phyloP scores from a whole-genome alignment of 148 eudicot species.

The Vaccinium corymbosum region DNA sequence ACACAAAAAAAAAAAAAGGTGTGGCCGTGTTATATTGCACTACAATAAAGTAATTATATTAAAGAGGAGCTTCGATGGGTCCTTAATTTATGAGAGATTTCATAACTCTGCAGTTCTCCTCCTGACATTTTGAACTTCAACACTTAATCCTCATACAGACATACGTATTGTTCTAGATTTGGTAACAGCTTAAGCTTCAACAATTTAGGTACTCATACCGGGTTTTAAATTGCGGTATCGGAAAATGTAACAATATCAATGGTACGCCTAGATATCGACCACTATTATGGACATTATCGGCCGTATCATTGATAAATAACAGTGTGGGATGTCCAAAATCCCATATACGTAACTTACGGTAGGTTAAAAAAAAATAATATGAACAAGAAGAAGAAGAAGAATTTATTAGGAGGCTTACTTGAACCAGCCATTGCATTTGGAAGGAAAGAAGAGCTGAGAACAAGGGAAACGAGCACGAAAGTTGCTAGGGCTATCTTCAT shows the following conservation, averaged over 20 bases:
- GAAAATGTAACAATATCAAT: too few relatives aligned
- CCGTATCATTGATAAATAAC: too few relatives aligned
- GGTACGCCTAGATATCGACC: too few relatives aligned
- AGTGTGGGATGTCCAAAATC: too few relatives aligned
- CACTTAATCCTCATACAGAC: too few relatives aligned
- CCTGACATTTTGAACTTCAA: neutral
- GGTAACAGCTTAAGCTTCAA: neutral
- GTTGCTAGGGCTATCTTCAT: constrained; percentile 35
- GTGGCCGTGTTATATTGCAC: neutral
- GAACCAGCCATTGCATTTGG: constrained; percentile 24
- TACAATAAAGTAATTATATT: neutral
- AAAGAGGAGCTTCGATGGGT: neutral
- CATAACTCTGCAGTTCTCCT: neutral
- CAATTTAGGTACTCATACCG: neutral
- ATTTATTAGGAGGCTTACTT: neutral
- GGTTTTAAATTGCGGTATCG: too few relatives aligned
- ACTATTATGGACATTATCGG: too few relatives aligned
- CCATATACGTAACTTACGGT: too few relatives aligned
- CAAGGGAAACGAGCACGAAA: constrained; percentile 24
- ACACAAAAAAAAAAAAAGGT: neutral
- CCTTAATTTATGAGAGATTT: neutral
- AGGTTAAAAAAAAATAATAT: too few relatives aligned
- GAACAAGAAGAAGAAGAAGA: neutral
- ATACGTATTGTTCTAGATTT: neutral
- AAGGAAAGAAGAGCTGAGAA: constrained; percentile 27